Conservation (phyloP, 106 monocot species). For the Alisma plantagoaquatica region DNA sequence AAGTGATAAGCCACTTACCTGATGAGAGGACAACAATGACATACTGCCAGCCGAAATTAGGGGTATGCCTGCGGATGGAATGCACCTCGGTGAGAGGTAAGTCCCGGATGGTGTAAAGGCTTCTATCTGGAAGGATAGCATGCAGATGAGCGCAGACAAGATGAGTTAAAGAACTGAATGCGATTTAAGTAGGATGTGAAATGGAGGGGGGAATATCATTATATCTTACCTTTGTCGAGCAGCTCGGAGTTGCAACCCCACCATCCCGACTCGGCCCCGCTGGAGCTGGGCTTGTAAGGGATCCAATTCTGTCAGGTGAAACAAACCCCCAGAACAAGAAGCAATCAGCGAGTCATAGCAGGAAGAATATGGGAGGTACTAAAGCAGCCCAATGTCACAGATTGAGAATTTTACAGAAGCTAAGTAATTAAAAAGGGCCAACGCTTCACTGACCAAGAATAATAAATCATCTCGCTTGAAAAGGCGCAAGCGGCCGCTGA, state of each 20-base stretch:
- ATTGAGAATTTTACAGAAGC: too few species aligned
- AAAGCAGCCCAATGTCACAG: too few species aligned
- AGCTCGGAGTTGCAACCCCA: constrained; percentile 15
- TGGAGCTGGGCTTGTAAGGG: constrained; percentile 47
- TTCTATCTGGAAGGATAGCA: constrained; percentile 88
- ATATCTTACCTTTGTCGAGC: constrained; percentile 48
- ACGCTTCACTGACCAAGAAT: too few species aligned
- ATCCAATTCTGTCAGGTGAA: constrained; percentile 91
- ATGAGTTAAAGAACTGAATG: background rate
- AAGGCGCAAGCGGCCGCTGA: constrained; percentile 59
- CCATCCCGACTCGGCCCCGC: constrained; percentile 36
- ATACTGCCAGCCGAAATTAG: constrained; percentile 78
- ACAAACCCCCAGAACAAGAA: too few species aligned
- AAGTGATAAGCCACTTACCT: constrained; percentile 35
- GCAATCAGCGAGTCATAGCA: too few species aligned
- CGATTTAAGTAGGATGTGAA: background rate
- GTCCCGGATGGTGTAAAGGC: constrained; percentile 60
- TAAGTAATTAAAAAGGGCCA: too few species aligned
- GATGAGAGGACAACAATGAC: constrained; percentile 87
- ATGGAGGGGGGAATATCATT: background rate
- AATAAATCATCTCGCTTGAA: constrained; percentile 33
- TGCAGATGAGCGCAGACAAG: too few species aligned
- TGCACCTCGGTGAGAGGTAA: constrained; percentile 57
- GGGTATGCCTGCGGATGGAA: constrained; percentile 72
- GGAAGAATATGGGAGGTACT: too few species aligned